Evolutionary conservation across 202 grass and related monocot genomes (phyloP), one percentile per base, ranked within the genome.

Genomic region (Zizania palustris): DNA sequence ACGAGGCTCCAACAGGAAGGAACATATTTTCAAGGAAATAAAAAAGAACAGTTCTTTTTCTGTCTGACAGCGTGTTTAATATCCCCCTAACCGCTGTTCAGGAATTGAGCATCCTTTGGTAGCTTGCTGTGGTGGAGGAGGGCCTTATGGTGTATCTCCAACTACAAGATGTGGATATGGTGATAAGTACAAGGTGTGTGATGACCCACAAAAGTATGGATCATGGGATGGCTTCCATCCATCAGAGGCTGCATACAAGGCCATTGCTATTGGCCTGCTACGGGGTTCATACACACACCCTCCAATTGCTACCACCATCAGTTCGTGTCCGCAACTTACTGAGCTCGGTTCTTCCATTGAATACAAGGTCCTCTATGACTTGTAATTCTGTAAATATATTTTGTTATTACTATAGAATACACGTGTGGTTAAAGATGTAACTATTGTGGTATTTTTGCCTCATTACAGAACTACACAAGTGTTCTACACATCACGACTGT

Each of bases 141-240:
- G 67, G 35, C 11, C 51, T 3, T 73, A 91, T 4, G 79, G 85
- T 43, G 70, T 84, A 16, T 81, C 71, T 6, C 0, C 8, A 10
- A 11, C 11, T 19, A 59, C 6, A 82, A 18, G 8, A 0, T 91
- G 87, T 16, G 90, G 85, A 34, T 16, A 60, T 7, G 60, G 51
- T 21, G 77, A n/a, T n/a, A n/a, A 83, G 46, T 90, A 67, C 10
- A 64, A 39, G 3, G 37, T 80, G 9, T 93, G 87, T 18, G 63
- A 59, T 16, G 71, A 89, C 15, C 84, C 90, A 41, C 37, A 65
- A 4, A 87, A 81, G 14, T 87, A 90, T 28, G 77, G 43, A 58
- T 90, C 76, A 67, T 90, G 90, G 90, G 87, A 93, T 66, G 87
- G 87, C 16, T 40, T 83, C 5, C 90, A 90, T 72, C 71, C 83